A percentile compares a stretch with the other conserved stretches of the same genome.
Conservation (phyloP, 2,329 filamentous ascomycete species). For the Penicillium sumatraense region DNA sequence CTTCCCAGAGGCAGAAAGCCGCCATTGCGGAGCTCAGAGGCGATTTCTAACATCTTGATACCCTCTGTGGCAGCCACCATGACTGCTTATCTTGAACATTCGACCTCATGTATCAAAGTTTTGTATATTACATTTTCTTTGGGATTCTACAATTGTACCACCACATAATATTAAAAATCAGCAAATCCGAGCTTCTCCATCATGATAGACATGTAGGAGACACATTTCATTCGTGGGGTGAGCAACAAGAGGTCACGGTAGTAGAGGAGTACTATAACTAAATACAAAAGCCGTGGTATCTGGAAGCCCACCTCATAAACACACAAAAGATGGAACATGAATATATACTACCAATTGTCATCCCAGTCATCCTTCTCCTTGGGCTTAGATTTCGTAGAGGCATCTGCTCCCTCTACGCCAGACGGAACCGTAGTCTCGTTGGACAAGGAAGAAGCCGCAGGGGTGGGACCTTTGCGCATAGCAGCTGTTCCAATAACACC, state of each 20-base stretch:
- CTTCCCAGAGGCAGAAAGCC: slow-evolving; percentile 61
- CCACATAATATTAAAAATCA: neutral
- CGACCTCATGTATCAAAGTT: neutral
- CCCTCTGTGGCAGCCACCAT: neutral
- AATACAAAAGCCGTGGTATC: slow-evolving; percentile 11
- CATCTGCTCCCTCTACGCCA: slow-evolving; percentile 24
- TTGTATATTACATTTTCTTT: slow-evolving; percentile 7
- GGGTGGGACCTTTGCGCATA: slow-evolving; percentile 56
- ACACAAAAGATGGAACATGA: slow-evolving; percentile 1
- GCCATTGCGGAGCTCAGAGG: slow-evolving; percentile 54
- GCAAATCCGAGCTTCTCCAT: neutral
- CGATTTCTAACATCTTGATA: slow-evolving; percentile 27
- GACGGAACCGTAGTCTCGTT: slow-evolving; percentile 26
- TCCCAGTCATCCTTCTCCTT: slow-evolving; percentile 64
- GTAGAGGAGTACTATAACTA: neutral
- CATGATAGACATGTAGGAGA: neutral
- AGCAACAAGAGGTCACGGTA: slow-evolving; percentile 11
- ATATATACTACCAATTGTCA: slow-evolving; percentile 50
- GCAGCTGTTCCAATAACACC: slow-evolving; percentile 67
- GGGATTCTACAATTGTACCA: slow-evolving; percentile 5
- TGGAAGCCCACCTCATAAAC: neutral
- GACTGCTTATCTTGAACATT: neutral
- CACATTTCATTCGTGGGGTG: slow-evolving; percentile 10
- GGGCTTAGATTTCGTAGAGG: slow-evolving; percentile 23
- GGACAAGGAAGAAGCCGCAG: slow-evolving; percentile 19